Conservation (phyloP, 2,329 filamentous ascomycete genomes). For the Venturia pyrina region DNA sequence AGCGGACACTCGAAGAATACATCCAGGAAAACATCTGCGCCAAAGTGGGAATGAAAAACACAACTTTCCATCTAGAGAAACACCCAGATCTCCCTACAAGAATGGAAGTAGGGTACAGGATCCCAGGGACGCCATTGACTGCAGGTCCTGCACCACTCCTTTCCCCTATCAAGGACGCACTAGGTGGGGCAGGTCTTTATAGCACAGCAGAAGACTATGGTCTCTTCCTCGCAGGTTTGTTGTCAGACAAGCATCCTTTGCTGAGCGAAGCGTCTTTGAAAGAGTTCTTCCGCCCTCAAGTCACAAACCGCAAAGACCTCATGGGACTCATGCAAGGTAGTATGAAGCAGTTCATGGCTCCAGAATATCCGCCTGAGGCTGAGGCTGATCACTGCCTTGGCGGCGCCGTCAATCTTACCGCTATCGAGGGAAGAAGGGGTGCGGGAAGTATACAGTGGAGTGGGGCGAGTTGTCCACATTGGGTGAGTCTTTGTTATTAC, state of each 20-base stretch:
- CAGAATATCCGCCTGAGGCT: neutral
- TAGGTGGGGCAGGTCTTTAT: conserved; percentile 19
- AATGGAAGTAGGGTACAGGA: neutral
- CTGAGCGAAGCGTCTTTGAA: neutral
- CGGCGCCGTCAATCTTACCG: neutral
- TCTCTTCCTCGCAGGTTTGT: conserved; percentile 17
- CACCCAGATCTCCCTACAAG: neutral
- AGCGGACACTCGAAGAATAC: conserved; percentile 18
- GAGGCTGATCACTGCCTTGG: neutral
- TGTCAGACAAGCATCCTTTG: neutral
- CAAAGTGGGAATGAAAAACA: neutral
- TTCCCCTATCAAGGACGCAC: neutral
- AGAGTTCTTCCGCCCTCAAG: neutral
- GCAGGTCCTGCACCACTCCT: neutral
- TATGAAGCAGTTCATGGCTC: neutral
- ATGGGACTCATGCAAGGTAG: neutral
- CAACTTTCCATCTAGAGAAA: neutral
- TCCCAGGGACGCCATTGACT: neutral
- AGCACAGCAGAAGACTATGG: conserved; percentile 18
- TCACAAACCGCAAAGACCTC: neutral
- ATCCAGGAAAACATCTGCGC: conserved; percentile 20
- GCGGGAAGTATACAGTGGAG: neutral
- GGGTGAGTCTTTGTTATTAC: neutral
- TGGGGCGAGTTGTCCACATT: neutral
- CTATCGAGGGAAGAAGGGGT: neutral